Base-by-base conservation (phyloP, 192 early-diverging fungal species). In the Powellomyces hirtus region DNA sequence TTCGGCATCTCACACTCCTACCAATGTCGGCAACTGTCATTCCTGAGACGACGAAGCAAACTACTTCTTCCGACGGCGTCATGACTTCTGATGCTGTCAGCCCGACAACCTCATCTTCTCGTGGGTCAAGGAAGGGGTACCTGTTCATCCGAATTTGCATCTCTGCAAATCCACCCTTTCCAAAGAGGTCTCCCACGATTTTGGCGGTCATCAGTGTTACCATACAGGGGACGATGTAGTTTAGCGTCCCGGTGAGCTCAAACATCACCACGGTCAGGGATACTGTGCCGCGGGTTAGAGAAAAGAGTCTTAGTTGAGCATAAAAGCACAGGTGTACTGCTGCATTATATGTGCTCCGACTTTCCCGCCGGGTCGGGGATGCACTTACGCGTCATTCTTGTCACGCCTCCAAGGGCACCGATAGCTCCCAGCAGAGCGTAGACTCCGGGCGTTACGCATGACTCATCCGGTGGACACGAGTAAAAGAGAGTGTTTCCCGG, bases 361-460 rank as follows among this genome's bases (percentile, higher is more conserved):
- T 27, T 53, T 53, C 11, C 22, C 8, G 22, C 22, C 24, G 18
- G 14, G 55, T 29, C 4, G 33, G 4, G 18, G 14, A 4, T 34
- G 4, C 6, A 68, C 64, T n/a, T 44, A 76, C 75, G 40, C 10
- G 75, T 95, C 84, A 95, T 94, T 5, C 94, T 86, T n/a, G 93
- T 96, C 4, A 93, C 88, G 22, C 93, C 91, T 44, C 87, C 90
- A 51, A 98, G 75, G 8, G 92, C 89, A 1, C 90, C 97, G 0
- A 95, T 90, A 0, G 97, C 96, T 24, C 97, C 97, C 40, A 98
- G 74, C 36, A 98, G 88, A 34, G 97, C 94, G 77, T 99, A 99
- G 20, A 93, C 92, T 24, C 95, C 96, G 0, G 93, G 93, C 2
- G 92, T 96, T 16, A 84, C 76, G 66, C 83, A 84, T 10, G 68